Base-by-base conservation (phyloP, 495 filamentous ascomycete genomes). In the Chlorociboria aeruginascens region DNA sequence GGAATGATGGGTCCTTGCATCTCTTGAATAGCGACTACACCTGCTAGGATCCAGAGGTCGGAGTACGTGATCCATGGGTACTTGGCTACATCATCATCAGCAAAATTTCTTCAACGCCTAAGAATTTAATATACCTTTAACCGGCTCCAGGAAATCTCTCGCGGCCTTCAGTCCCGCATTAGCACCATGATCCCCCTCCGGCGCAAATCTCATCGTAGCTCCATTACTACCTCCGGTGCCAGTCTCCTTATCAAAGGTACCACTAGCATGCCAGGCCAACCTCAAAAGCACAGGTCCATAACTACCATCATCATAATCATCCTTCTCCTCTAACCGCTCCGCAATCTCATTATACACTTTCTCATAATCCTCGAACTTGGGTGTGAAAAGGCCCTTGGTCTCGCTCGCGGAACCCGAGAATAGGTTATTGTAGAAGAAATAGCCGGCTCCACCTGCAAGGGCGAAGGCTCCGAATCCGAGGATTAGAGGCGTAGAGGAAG, bases 31-130 rank as follows among this genome's bases (percentile, higher is more conserved):
- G 89, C 84, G 59, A 73, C 75, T 54, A 93, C 77, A 60, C 86
- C 92, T 51, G 67, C 83, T 51, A 98, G 79, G 51, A 90, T 96
- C 90, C 90, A 97, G 55, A 98, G 79, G 62, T 98, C 90, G 20
- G 87, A 89, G 77, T 96, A 89, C 46, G 74, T 74, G 70, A 96
- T 95, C 92, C 92, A 98, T 40, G 89, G 86, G 78, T 86, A 86
- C 66, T 90, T 77, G 45, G 71, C 79, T 82, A 31, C 10, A 33
- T 53, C 35, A 61, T 76, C 48, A 74, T 69, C 32, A 17, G 17
- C 13, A 35, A 32, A 28, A 20, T 47, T 49, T 14, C 37, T 40
- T 35, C 34, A 32, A 10, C 28, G 13, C 33, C 1, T 43, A 32
- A 35, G 45, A 43, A 30, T 39, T 12, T 13, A 4, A 65, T 71